These are phyloP conservation scores for Strigomonas culicis DNA, from an alignment of 208 protist species.

Conservation along the genomic window DNA sequence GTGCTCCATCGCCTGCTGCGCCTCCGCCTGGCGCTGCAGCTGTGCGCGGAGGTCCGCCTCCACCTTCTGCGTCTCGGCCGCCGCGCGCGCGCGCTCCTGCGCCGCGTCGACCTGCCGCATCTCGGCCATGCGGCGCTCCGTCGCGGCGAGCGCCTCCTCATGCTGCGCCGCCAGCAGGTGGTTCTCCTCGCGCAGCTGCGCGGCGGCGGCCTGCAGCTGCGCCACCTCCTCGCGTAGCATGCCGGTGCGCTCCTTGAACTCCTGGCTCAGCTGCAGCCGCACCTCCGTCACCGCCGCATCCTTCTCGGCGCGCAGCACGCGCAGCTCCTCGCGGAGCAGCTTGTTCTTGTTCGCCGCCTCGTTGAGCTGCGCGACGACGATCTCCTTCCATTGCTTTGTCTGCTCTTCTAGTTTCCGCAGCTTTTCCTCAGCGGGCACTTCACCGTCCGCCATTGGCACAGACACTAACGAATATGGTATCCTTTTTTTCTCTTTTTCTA, in stretches of 20 bases:
- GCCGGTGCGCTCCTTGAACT: slow-evolving; percentile 64
- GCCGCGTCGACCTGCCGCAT: slow-evolving; percentile 26
- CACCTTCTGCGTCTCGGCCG: slow-evolving; percentile 25
- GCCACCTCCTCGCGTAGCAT: slow-evolving; percentile 58
- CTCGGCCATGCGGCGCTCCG: slow-evolving; percentile 15
- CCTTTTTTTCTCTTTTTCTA: neutral
- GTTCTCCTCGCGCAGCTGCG: slow-evolving; percentile 41
- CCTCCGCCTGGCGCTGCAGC: slow-evolving; percentile 6
- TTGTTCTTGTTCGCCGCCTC: slow-evolving; percentile 72
- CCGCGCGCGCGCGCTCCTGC: slow-evolving; percentile 16
- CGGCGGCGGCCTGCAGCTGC: slow-evolving; percentile 21
- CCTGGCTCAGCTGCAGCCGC: slow-evolving; percentile 52
- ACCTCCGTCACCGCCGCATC: slow-evolving; percentile 33
- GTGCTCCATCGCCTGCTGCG: slow-evolving; percentile 16
- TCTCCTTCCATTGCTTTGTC: slow-evolving; percentile 53
- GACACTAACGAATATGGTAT: neutral
- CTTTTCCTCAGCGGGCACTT: slow-evolving; percentile 27
- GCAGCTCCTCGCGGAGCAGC: slow-evolving; percentile 58
- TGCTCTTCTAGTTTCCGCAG: slow-evolving; percentile 40
- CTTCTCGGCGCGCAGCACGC: slow-evolving; percentile 19
- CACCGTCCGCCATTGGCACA: neutral
- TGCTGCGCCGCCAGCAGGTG: slow-evolving; percentile 35
- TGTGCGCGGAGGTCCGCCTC: slow-evolving; percentile 22
- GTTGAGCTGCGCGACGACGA: slow-evolving; percentile 50
- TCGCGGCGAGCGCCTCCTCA: slow-evolving; percentile 29